These are phyloP conservation scores for Lentinus tigrinus DNA, from an alignment of 768 basidiomycete species.

Conservation along the genomic window DNA sequence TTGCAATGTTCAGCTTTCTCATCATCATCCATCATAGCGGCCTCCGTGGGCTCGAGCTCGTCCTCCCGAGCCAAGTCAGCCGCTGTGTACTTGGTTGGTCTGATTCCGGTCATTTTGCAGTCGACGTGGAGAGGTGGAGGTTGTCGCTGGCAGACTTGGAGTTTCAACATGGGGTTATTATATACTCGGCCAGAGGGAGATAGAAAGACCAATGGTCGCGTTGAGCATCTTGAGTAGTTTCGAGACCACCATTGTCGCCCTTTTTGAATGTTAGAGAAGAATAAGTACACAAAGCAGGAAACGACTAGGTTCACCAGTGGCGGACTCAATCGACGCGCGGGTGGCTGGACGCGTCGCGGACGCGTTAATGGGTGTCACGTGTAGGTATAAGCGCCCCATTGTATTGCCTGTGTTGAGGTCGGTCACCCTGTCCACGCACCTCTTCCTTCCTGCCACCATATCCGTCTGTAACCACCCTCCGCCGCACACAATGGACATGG, in stretches of 20 bases:
- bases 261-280: too few species aligned
- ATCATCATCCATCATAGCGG: too few species aligned
- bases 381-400: background rate
- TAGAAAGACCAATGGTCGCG: background rate
- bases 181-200: background rate
- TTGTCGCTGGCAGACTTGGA: too few species aligned
- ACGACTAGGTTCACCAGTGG: background rate
- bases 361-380: slow-evolving; percentile 7
- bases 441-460: background rate
- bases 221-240: too few species aligned
- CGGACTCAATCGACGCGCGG: background rate
- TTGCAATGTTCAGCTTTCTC: too few species aligned
- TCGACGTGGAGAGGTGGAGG: too few species aligned
- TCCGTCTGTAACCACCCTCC: background rate
- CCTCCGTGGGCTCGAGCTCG: too few species aligned
- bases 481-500: slow-evolving; percentile 14
- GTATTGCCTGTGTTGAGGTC: background rate
- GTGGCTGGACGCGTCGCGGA: slow-evolving; percentile 3
- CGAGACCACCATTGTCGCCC: too few species aligned
- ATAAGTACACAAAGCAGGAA: background rate
- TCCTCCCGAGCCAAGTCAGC: too few species aligned
- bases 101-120: too few species aligned
- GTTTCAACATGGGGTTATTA: background rate
- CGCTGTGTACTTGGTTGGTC: too few species aligned
- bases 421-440: slow-evolving; percentile 1